phyloP scores from a whole-genome alignment of 495 filamentous ascomycete genomes.

The Talaromyces proteolyticus region DNA sequence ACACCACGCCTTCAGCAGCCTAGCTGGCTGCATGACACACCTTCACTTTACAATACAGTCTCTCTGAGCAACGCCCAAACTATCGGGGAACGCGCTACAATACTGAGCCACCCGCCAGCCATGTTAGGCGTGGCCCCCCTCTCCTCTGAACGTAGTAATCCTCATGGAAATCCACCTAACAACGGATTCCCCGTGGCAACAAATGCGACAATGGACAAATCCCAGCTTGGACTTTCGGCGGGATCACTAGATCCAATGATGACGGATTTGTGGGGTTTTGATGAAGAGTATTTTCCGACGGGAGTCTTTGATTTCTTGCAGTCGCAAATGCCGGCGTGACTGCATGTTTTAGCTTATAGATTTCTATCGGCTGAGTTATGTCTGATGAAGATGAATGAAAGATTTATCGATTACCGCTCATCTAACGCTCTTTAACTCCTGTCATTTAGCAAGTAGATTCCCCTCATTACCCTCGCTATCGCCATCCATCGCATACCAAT shows the following conservation, averaged over 20 bases:
- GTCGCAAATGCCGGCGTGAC: slow-evolving; percentile 39
- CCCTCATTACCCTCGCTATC: too few species aligned
- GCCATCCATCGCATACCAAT: too few species aligned
- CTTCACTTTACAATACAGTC: slow-evolving; percentile 35
- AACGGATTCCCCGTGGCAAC: slow-evolving; percentile 5
- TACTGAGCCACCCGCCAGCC: slow-evolving; percentile 34
- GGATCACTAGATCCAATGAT: slow-evolving; percentile 43
- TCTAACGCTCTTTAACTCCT: too few species aligned
- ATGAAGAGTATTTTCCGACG: slow-evolving; percentile 44
- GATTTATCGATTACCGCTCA: too few species aligned
- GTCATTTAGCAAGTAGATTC: too few species aligned
- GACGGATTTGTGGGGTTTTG: slow-evolving; percentile 42
- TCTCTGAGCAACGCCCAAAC: slow-evolving; percentile 34
- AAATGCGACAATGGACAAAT: slow-evolving; percentile 14
- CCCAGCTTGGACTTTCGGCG: slow-evolving; percentile 32
- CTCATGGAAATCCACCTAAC: too few species aligned
- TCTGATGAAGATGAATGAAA: too few species aligned
- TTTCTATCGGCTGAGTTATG: too few species aligned
- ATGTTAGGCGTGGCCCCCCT: slow-evolving; percentile 37
- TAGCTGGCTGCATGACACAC: slow-evolving; percentile 15
- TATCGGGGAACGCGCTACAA: slow-evolving; percentile 33
- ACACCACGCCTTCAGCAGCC: background rate
- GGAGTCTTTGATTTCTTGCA: slow-evolving; percentile 45
- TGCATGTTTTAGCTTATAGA: slow-evolving; percentile 1
- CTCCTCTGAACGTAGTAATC: slow-evolving; percentile 37